phyloP scores from a whole-genome alignment of 345 rosid species.

The Bruguiera sexangula region DNA sequence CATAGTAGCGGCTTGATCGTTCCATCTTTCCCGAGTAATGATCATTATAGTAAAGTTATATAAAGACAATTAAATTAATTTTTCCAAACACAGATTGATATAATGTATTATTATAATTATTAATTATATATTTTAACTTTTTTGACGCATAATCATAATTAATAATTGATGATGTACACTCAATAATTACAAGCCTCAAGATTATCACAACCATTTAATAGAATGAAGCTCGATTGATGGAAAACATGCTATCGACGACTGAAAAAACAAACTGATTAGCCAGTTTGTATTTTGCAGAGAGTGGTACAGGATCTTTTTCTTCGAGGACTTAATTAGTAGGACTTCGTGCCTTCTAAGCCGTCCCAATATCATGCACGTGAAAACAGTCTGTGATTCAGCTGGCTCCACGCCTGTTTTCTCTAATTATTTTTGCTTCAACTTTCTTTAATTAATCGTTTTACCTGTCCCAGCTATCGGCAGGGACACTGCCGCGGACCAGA shows the following conservation, averaged over 20 bases:
- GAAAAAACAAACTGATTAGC: neutral
- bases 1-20: neutral
- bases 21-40: slow-evolving; percentile 1
- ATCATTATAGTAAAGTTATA: neutral
- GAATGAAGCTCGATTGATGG: no score
- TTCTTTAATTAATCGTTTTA: no score
- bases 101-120: neutral
- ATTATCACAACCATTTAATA: neutral
- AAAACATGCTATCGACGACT: neutral
- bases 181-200: neutral
- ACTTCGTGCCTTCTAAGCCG: neutral
- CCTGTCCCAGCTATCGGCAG: no score
- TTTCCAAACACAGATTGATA: neutral
- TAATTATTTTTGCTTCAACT: no score
- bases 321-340: neutral
- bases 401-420: no score
- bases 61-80: neutral
- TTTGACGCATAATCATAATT: no score
- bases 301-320: slow-evolving; percentile 2
- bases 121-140: no score
- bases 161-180: no score
- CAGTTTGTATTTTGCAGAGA: slow-evolving; percentile 25
- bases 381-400: no score
- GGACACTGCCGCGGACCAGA: no score
- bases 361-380: no score